phyloP scores from a whole-genome alignment of 257 asterid species.

The Solanum raphanifolium region DNA sequence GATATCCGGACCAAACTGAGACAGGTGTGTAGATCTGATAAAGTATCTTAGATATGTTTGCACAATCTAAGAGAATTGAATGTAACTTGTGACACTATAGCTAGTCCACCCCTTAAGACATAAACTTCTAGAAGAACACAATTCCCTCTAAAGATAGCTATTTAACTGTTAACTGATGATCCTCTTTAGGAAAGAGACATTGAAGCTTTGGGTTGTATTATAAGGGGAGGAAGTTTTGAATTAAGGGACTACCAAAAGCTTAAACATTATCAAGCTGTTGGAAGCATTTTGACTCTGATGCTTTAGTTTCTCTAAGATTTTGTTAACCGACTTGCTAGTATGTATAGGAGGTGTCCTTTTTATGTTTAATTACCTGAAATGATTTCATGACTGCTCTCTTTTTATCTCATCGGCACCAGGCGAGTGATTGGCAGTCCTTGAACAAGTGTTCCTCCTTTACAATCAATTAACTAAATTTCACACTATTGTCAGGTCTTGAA shows the following conservation, averaged over 20 bases:
- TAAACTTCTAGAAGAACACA: background rate
- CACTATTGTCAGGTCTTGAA: background rate
- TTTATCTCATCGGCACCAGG: background rate
- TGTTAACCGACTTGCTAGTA: background rate
- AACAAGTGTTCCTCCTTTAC: background rate
- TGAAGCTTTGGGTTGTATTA: background rate
- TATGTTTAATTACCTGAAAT: background rate
- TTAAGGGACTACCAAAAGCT: background rate
- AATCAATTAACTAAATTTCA: background rate
- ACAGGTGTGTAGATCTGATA: slow-evolving; percentile 9
- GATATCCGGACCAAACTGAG: slow-evolving; percentile 24
- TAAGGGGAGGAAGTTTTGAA: background rate
- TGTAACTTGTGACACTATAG: background rate
- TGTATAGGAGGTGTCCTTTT: background rate
- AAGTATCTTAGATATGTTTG: background rate
- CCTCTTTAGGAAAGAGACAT: background rate
- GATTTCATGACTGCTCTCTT: background rate
- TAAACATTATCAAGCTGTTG: background rate
- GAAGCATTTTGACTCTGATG: background rate
- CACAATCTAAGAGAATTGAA: background rate
- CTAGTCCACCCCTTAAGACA: background rate
- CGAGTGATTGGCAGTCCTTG: background rate
- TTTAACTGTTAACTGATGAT: background rate
- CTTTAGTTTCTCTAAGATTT: background rate
- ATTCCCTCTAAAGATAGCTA: background rate